Evolutionary conservation across 2,329 filamentous ascomycete species (phyloP), one percentile per base, ranked within the genome.

Genomic region (Drechslerella coelobrocha): DNA sequence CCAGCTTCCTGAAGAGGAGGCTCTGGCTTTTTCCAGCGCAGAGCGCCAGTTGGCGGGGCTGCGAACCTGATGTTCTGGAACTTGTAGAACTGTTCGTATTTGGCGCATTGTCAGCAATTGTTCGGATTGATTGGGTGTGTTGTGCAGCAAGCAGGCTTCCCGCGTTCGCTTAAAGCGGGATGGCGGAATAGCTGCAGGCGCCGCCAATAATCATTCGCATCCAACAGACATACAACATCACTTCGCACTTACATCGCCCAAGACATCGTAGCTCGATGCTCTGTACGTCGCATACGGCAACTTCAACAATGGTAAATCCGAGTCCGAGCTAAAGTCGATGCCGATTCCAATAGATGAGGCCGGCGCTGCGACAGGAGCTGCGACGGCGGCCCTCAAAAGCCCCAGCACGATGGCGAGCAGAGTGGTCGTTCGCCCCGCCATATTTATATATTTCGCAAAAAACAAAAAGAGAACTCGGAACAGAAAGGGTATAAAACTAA

Each of bases 51-150:
- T 0, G 81, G 80, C 9, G 80, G 79, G 8, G 80, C 80, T 1
- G 79, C 81, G 73, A 79, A 82, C 0, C 79, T 79, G 55, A 82
- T 80, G 63, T 81, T 81, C 59, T 78, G 78, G 74, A 81, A 82
- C 34, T 74, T 76, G 62, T 80, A 79, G 27, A 78, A 76, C 73
- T 77, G 55, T n/a, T 57, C n/a, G 26, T 14, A 39, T 27, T 24
- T 55, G 55, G 53, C 56, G 57, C 29, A 59, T 69, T 61, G 52
- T 52, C 47, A 52, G 51, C 50, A 55, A 19, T 5, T 45, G 41
- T 21, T 45, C n/a, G 5, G 19, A 41, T 6, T 6, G 12, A 31
- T 6, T 6, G 12, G 17, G 41, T 21, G 41, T 45, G 41, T 2
- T n/a, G 41, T 19, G 41, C 43, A 19, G 17, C 43, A 48, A 14